Evolutionary conservation across 345 rosid species (phyloP), one percentile per base, ranked within the genome.

Genomic region (Fremontodendron californicum): DNA sequence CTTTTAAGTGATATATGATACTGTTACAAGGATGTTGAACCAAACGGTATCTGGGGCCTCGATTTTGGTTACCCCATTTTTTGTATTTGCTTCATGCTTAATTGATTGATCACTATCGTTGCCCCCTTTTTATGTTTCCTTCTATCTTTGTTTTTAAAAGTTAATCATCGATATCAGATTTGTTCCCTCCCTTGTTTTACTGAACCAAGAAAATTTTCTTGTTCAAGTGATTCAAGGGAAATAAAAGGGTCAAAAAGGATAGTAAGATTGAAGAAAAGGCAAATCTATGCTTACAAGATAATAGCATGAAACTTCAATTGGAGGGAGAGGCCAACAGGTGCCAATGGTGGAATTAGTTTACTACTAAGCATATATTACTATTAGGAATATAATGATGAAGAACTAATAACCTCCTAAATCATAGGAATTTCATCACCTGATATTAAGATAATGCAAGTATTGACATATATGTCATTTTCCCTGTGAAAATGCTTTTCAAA

Each of bases 41-140:
- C 65, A 58, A 52, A 71, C 71, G 82, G 73, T 63, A 52, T 70
- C 55, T 15, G 9, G 75, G 66, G 66, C 76, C 37, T 29, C 61
- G 23, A 25, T 75, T 71, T 75, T 62, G 23, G 72, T 76, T 69
- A 75, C 78, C 70, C 71, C 43, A 66, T 51, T 74, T 13, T 71
- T 37, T 61, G 52, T 52, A 75, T 76, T 76, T 51, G 13, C 71
- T 76, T 70, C 73, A 67, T 67, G 72, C 72, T 67, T 67, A 67
- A 67, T 66, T 23, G 52, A 68, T 67, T 42, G 72, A 67, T 42
- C 72, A 42, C 11, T 11, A 23, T 42, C 52, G n/a, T 37, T 66
- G 49, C 19, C 31, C 64, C 37, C 18, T 11, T 29, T 4, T 29
- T 3, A 23, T 55, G 61, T 23, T 60, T 27, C 64, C 4, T 2